Evolutionary conservation across 768 basidiomycete genomes (phyloP).

Genomic region (Tephrocybe sp.): DNA sequence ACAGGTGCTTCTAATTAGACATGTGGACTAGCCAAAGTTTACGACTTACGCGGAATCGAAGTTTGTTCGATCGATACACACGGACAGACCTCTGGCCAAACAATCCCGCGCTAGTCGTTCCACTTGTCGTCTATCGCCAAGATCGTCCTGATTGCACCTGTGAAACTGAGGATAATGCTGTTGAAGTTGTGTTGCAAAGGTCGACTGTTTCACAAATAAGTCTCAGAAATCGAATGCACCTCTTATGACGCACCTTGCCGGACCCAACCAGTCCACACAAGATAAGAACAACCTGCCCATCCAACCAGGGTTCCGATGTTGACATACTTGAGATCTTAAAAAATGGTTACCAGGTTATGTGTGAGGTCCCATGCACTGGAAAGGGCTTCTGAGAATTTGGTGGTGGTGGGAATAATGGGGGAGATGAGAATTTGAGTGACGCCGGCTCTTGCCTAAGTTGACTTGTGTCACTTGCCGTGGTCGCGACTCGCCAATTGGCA

Average conservation of each 20-base stretch:
- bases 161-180: constrained; percentile 57
- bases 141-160: constrained; percentile 80
- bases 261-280: constrained; percentile 75
- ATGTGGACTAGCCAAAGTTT: neutral
- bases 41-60: constrained; percentile 60
- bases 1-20: constrained; percentile 2
- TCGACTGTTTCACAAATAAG: constrained; percentile 34
- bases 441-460: no score
- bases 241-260: constrained; percentile 69
- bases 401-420: neutral
- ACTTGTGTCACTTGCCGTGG: no score
- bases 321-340: neutral
- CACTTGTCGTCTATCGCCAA: constrained; percentile 67
- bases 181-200: constrained; percentile 75
- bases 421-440: no score
- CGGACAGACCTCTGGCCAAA: constrained; percentile 61
- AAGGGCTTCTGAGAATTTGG: neutral
- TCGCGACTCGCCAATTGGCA: no score
- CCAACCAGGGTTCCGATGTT: constrained; percentile 22
- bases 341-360: neutral
- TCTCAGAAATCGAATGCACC: constrained; percentile 2
- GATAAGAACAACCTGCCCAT: constrained; percentile 59
- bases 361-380: no score
- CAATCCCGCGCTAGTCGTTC: constrained; percentile 56
- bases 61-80: constrained; percentile 80